Evolutionary conservation across 768 basidiomycete species (phyloP).

Genomic region (Boletus patriciae): DNA sequence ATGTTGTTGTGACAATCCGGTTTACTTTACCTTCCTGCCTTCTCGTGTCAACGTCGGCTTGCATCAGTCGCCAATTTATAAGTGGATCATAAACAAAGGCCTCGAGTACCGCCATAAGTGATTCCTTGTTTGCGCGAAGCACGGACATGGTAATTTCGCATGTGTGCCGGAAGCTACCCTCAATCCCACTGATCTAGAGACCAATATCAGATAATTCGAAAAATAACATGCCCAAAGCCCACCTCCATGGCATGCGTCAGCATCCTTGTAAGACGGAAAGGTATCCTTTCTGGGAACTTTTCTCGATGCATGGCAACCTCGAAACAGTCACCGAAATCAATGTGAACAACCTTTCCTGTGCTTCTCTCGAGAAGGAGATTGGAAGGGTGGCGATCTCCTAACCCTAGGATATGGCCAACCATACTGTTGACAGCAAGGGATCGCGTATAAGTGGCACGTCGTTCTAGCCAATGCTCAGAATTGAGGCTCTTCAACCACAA

Average conservation of each 20-base stretch:
- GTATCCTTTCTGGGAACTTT: constrained; percentile 98
- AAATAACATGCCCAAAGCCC: constrained; percentile 15
- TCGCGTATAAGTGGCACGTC: constrained; percentile 92
- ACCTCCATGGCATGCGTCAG: constrained; percentile 99
- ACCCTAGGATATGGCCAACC: constrained; percentile 96
- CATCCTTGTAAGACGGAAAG: constrained; percentile 98
- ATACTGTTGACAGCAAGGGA: constrained; percentile 96
- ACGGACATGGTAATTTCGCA: constrained; percentile 99
- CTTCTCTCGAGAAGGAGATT: constrained; percentile 90
- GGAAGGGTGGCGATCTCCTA: constrained; percentile 97
- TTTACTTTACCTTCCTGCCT: constrained; percentile 60
- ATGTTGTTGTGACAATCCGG: background rate
- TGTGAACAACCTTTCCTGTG: constrained; percentile 94
- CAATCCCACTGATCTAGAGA: constrained; percentile 91
- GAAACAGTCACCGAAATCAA: constrained; percentile 98
- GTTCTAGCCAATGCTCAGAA: constrained; percentile 97
- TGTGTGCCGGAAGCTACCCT: constrained; percentile 93
- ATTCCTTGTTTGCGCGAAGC: constrained; percentile 94
- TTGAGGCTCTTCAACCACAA: constrained; percentile 94
- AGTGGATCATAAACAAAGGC: constrained; percentile 98
- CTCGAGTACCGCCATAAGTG: constrained; percentile 97
- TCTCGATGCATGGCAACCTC: constrained; percentile 97
- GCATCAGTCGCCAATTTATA: constrained; percentile 95
- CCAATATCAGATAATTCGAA: constrained; percentile 5
- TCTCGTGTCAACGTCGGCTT: constrained; percentile 72